A percentile compares a stretch with the other conserved stretches of the same genome.
Evolutionary conservation across 305 asterid species (phyloP).

Genomic region (Solanum hybrid): DNA sequence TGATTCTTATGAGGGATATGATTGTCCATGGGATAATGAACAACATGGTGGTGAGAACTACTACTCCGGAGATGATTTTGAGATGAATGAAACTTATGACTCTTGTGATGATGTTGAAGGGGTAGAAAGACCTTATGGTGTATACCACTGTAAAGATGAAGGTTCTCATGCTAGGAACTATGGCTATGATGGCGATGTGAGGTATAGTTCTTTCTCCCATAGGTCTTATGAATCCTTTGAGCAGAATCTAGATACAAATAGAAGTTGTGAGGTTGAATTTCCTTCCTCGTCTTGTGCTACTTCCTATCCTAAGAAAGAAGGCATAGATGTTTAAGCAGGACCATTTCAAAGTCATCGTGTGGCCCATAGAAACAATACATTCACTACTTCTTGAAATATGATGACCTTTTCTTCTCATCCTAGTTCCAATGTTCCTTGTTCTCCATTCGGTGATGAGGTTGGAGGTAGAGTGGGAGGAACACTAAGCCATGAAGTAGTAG

Average conservation of each 20-base stretch:
- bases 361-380: background rate
- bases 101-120: background rate
- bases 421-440: background rate
- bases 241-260: too few species aligned
- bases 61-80: background rate
- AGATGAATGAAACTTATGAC: background rate
- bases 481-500: background rate
- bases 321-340: background rate
- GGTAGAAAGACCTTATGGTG: background rate
- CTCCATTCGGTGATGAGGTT: background rate
- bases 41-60: background rate
- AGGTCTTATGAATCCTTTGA: background rate
- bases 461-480: background rate
- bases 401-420: background rate
- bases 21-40: background rate
- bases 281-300: background rate
- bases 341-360: background rate
- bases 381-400: background rate
- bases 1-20: background rate
- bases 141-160: background rate
- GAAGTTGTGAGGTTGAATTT: background rate
- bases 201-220: background rate
- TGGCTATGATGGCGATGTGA: background rate
- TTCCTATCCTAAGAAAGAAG: background rate
- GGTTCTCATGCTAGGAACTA: background rate